Percentiles rank a stretch among this genome's conserved stretches.
Evolutionary conservation across 352 stramenopile species (phyloP).

Genomic region (Phytophthora agathidicida): DNA sequence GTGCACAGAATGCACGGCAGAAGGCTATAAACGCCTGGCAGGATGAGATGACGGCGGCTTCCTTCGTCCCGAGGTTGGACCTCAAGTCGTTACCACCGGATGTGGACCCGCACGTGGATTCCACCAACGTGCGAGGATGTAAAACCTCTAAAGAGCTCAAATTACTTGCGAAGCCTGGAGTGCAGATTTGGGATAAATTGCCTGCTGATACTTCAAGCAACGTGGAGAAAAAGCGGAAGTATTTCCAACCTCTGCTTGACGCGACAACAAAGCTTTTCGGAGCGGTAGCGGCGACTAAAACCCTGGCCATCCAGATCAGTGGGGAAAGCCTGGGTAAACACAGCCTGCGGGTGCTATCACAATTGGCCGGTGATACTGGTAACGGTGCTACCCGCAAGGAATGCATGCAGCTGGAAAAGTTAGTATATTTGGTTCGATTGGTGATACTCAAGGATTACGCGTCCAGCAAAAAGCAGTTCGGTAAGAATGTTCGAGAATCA

Average conservation of each 20-base stretch:
- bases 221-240: conserved; percentile 2
- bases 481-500: conserved; percentile 11
- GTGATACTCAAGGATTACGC: neutral
- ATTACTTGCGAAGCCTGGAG: neutral
- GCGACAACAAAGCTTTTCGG: conserved; percentile 7
- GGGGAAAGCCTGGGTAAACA: neutral
- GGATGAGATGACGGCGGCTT: conserved; percentile 11
- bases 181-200: neutral
- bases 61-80: conserved; percentile 18
- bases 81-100: conserved; percentile 17
- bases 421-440: conserved; percentile 14
- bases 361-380: neutral
- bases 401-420: conserved; percentile 14
- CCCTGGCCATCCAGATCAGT: neutral
- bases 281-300: neutral
- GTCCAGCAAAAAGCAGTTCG: conserved; percentile 1
- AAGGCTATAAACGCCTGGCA: conserved; percentile 6
- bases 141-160: neutral
- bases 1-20: neutral
- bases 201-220: neutral
- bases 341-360: neutral
- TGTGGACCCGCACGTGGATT: neutral
- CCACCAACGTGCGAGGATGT: neutral
- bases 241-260: conserved; percentile 20
- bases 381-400: conserved; percentile 14